Evolutionary conservation across 257 asterid genomes (phyloP).

Genomic region (Gynochthodes officinalis): DNA sequence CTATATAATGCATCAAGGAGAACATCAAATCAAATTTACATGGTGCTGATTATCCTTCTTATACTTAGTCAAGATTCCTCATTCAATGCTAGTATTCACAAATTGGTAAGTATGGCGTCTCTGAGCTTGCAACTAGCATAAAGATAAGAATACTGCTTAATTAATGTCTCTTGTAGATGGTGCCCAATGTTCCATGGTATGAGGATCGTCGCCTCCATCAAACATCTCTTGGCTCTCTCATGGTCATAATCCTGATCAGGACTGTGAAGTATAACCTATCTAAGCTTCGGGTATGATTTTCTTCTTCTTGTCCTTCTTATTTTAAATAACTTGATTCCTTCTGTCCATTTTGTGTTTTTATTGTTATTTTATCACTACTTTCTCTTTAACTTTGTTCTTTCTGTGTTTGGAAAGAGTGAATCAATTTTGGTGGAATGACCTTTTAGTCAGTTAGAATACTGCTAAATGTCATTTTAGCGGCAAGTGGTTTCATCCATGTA

Average conservation of each 20-base stretch:
- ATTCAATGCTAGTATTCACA: slow-evolving; percentile 82
- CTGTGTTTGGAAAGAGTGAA: neutral
- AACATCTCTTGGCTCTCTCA: slow-evolving; percentile 66
- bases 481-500: neutral
- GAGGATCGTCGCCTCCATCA: slow-evolving; percentile 51
- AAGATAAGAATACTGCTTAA: slow-evolving; percentile 18
- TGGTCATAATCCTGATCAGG: slow-evolving; percentile 76
- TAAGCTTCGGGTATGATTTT: slow-evolving; percentile 57
- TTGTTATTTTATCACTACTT: neutral
- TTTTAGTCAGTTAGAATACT: neutral
- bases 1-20: slow-evolving; percentile 77
- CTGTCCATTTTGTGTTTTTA: neutral
- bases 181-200: slow-evolving; percentile 70
- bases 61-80: slow-evolving; percentile 95
- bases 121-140: slow-evolving; percentile 13
- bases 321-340: slow-evolving; percentile 4
- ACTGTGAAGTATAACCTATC: slow-evolving; percentile 69
- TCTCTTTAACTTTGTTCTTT: neutral
- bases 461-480: neutral
- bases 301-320: too few species aligned
- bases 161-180: slow-evolving; percentile 45
- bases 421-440: neutral
- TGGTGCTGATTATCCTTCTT: slow-evolving; percentile 87
- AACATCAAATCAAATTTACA: slow-evolving; percentile 85
- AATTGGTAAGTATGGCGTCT: slow-evolving; percentile 48